These are phyloP conservation scores for Corniculantispora saksenae DNA, from an alignment of 2,329 filamentous ascomycete species.

Conservation along the genomic window DNA sequence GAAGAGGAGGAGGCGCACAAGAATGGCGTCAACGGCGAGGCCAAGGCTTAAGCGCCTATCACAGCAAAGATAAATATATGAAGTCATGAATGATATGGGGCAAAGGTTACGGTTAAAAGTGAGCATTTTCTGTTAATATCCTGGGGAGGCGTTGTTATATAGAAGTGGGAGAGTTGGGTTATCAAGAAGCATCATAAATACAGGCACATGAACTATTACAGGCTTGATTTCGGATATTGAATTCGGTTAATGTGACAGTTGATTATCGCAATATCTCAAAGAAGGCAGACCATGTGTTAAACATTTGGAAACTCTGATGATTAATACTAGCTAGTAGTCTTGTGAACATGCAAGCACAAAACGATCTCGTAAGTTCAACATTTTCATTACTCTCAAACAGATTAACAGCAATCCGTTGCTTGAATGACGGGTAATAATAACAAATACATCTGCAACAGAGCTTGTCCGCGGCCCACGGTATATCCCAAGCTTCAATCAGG, in stretches of 20 bases:
- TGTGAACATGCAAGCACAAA: too few relatives aligned
- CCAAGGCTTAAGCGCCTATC: not conserved
- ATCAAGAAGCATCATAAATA: not conserved
- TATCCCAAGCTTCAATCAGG: not conserved
- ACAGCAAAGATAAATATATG: not conserved
- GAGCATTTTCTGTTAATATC: conserved; percentile 12
- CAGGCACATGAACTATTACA: not conserved
- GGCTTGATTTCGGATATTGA: not conserved
- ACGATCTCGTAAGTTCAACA: too few relatives aligned
- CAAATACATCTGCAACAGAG: not conserved
- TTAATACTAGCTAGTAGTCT: too few relatives aligned
- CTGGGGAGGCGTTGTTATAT: conserved; percentile 1
- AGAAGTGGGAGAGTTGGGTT: not conserved
- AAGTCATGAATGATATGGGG: conserved; percentile 5
- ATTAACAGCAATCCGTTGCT: too few relatives aligned
- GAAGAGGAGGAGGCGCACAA: conserved; percentile 47
- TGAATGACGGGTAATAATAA: too few relatives aligned
- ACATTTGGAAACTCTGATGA: too few relatives aligned
- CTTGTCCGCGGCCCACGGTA: not conserved
- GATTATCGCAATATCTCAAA: too few relatives aligned
- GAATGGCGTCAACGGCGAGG: conserved; percentile 2
- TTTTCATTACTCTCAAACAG: too few relatives aligned
- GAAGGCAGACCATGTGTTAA: too few relatives aligned
- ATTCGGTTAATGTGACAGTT: not conserved
- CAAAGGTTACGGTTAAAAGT: not conserved